Evolutionary conservation across 2,329 filamentous ascomycete genomes (phyloP).

Genomic region (Didymella keratinophila): DNA sequence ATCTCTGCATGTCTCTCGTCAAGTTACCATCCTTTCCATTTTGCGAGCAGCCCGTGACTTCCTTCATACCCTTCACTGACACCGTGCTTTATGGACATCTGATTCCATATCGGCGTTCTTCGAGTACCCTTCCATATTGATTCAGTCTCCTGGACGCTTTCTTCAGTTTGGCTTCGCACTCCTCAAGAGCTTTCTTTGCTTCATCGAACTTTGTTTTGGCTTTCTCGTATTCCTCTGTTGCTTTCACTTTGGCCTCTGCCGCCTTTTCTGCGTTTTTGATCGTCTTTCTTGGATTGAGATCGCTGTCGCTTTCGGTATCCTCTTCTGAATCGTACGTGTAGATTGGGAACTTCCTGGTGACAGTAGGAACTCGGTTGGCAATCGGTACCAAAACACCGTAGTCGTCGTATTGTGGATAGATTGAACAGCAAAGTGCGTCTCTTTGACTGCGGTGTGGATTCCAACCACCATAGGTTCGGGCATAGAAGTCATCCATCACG

Average conservation of each 20-base stretch:
- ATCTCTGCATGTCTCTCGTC: background rate
- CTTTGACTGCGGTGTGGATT: background rate
- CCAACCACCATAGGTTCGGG: background rate
- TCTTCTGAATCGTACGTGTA: background rate
- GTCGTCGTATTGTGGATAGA: background rate
- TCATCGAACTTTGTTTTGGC: conserved; percentile 2
- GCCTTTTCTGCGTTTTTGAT: background rate
- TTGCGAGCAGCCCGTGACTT: background rate
- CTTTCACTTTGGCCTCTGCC: conserved; percentile 5
- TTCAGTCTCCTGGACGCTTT: background rate
- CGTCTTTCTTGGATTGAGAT: background rate
- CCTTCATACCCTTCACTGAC: background rate
- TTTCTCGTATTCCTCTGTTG: conserved; percentile 2
- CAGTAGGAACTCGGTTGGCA: background rate
- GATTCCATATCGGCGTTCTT: background rate
- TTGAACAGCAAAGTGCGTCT: background rate
- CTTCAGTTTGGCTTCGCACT: conserved; percentile 9
- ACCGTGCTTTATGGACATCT: background rate
- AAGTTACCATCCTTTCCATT: background rate
- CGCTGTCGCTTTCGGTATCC: background rate
- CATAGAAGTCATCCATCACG: background rate
- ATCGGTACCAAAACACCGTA: background rate
- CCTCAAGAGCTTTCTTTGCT: conserved; percentile 4
- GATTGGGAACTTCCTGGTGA: background rate
- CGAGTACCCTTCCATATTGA: background rate